Evolutionary conservation across 805 yeast genomes (phyloP).

Genomic region (Osmozyma mogii): DNA sequence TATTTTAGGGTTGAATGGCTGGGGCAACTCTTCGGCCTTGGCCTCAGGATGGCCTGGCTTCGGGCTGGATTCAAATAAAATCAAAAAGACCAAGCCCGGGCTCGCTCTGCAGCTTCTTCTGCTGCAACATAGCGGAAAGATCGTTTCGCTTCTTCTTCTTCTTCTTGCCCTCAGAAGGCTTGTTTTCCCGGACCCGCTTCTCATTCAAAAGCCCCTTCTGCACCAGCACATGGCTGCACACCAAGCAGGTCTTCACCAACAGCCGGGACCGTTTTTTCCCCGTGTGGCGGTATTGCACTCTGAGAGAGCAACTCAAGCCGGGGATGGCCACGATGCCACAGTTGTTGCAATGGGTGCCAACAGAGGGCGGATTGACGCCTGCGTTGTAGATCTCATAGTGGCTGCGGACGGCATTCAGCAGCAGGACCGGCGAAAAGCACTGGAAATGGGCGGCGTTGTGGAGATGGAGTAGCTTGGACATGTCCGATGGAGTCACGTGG

Average conservation of each 20-base stretch:
- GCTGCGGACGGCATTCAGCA: conserved; percentile 17
- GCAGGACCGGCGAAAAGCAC: conserved; percentile 19
- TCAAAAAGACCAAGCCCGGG: no score
- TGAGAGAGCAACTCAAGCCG: conserved; percentile 22
- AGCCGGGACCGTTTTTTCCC: conserved; percentile 4
- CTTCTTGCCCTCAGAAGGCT: conserved; percentile 37
- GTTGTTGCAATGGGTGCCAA: conserved; percentile 18
- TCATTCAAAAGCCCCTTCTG: conserved; percentile 8
- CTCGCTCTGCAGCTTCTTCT: conserved; percentile 25
- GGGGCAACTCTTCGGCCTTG: conserved; percentile 16
- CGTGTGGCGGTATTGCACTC: conserved; percentile 14
- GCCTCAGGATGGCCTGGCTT: no score
- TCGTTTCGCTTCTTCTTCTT: conserved; percentile 38
- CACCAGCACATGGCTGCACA: conserved; percentile 11
- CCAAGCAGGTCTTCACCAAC: conserved; percentile 13
- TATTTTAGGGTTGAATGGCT: conserved; percentile 9
- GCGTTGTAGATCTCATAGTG: conserved; percentile 16
- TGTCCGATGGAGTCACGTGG: no score
- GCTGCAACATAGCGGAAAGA: conserved; percentile 35
- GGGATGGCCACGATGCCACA: conserved; percentile 29
- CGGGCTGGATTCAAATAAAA: no score
- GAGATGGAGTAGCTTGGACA: conserved; percentile 18
- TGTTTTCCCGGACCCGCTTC: conserved; percentile 4
- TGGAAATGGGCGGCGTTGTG: conserved; percentile 23
- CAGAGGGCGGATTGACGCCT: conserved; percentile 21